These are phyloP conservation scores for Linum tenue DNA, from an alignment of 345 rosid genomes.

Conservation along the genomic window DNA sequence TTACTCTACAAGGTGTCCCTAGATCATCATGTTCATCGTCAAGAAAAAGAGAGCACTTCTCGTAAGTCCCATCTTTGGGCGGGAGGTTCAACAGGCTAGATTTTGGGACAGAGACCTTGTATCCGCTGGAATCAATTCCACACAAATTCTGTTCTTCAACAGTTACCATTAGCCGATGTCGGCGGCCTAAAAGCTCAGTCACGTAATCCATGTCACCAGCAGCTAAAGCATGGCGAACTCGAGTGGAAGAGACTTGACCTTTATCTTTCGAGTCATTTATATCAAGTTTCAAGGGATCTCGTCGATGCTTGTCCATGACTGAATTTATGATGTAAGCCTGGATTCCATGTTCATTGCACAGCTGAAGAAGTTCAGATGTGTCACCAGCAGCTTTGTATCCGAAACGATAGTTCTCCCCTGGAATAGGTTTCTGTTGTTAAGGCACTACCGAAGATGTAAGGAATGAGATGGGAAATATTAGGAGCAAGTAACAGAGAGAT, in stretches of 20 bases:
- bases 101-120: conserved; percentile 41
- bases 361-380: conserved; percentile 55
- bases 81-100: conserved; percentile 62
- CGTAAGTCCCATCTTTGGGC: conserved; percentile 55
- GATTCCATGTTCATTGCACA: conserved; percentile 63
- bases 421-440: conserved; percentile 28
- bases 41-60: conserved; percentile 37
- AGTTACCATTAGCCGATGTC: conserved; percentile 56
- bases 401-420: conserved; percentile 85
- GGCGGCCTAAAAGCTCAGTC: conserved; percentile 76
- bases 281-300: conserved; percentile 28
- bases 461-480: background rate
- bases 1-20: conserved; percentile 45
- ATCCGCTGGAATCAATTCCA: conserved; percentile 17
- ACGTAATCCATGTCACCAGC: conserved; percentile 68
- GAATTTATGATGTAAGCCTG: conserved; percentile 62
- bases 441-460: background rate
- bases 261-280: conserved; percentile 49
- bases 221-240: conserved; percentile 84
- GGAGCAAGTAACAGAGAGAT: background rate
- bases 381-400: conserved; percentile 87
- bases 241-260: conserved; percentile 93
- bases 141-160: conserved; percentile 25
- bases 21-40: conserved; percentile 22
- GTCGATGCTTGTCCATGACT: conserved; percentile 83